Conservation (phyloP, 441 rosid genomes). For the Biscutella laevigata region DNA sequence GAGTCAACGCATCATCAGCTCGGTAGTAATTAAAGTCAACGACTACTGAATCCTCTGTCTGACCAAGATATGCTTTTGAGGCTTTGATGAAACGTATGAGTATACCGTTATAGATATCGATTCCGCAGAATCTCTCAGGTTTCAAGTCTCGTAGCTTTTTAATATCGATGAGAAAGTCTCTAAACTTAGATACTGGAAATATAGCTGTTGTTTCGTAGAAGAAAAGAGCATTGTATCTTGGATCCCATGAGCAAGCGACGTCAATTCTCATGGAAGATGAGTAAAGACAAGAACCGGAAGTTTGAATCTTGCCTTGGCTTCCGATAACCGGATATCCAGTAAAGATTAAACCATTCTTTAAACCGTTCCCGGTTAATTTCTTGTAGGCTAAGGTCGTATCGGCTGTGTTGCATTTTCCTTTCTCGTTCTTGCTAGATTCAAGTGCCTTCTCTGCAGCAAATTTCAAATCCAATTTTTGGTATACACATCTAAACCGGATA, state of each 20-base stretch:
- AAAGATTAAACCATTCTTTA: conserved; percentile 53
- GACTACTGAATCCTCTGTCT: conserved; percentile 63
- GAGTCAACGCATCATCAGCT: conserved; percentile 43
- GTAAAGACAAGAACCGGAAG: conserved; percentile 75
- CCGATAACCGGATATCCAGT: conserved; percentile 78
- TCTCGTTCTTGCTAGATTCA: conserved; percentile 39
- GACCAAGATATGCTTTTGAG: conserved; percentile 70
- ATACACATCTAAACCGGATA: too few relatives aligned
- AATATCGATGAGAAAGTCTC: conserved; percentile 47
- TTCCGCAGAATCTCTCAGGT: conserved; percentile 52
- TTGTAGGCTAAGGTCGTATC: conserved; percentile 42
- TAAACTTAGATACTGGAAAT: conserved; percentile 42
- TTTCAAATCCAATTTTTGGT: too few relatives aligned
- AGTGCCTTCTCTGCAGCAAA: conserved; percentile 48
- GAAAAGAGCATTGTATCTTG: conserved; percentile 57
- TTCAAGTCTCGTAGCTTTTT: conserved; percentile 51
- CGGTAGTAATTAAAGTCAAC: conserved; percentile 78
- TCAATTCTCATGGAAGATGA: conserved; percentile 39
- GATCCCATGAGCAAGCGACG: conserved; percentile 72
- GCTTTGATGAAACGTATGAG: conserved; percentile 66
- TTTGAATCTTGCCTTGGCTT: conserved; percentile 63
- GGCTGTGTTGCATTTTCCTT: conserved; percentile 54
- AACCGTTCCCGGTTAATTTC: conserved; percentile 59
- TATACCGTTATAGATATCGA: conserved; percentile 63
- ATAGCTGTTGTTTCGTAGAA: conserved; percentile 71